Percentiles rank a stretch among this genome's conserved stretches.
phyloP scores from a whole-genome alignment of 2,329 filamentous ascomycete genomes.

The Colletotrichum lini region DNA sequence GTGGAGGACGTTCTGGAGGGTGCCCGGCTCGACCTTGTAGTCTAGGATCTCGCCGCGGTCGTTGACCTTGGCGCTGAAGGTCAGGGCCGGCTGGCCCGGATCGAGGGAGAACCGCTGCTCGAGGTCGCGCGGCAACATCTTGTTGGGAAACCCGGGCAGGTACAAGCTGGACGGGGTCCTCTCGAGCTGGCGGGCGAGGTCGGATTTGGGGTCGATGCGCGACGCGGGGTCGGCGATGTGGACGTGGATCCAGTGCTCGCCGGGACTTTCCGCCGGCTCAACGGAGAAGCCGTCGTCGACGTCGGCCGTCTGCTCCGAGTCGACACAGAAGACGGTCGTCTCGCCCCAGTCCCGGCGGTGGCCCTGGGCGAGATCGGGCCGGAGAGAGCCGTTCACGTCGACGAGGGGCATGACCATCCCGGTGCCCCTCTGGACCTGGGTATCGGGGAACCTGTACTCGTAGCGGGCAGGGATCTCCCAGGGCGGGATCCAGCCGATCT shows the following conservation, averaged over 20 bases:
- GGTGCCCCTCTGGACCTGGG: constrained; percentile 59
- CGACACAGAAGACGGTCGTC: constrained; percentile 80
- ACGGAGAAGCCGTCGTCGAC: constrained; percentile 87
- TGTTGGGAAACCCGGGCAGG: constrained; percentile 68
- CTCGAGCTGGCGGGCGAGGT: constrained; percentile 73
- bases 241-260: constrained; percentile 81
- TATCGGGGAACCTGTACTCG: constrained; percentile 67
- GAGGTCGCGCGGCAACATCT: constrained; percentile 67
- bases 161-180: constrained; percentile 73
- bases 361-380: constrained; percentile 61
- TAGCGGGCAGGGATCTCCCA: constrained; percentile 80
- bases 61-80: constrained; percentile 73
- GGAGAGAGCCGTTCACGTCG: constrained; percentile 50
- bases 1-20: constrained; percentile 68
- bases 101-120: constrained; percentile 69
- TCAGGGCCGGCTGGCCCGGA: constrained; percentile 66
- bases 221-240: constrained; percentile 86
- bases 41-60: constrained; percentile 67
- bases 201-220: constrained; percentile 71
- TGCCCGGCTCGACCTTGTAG: constrained; percentile 67
- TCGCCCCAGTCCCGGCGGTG: constrained; percentile 72
- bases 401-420: constrained; percentile 57
- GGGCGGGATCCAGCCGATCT: constrained; percentile 79
- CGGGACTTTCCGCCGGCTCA: constrained; percentile 66
- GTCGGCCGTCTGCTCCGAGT: constrained; percentile 75